Evolutionary conservation across 2,329 filamentous ascomycete species (phyloP).

Genomic region (Penicillium olsonii): DNA sequence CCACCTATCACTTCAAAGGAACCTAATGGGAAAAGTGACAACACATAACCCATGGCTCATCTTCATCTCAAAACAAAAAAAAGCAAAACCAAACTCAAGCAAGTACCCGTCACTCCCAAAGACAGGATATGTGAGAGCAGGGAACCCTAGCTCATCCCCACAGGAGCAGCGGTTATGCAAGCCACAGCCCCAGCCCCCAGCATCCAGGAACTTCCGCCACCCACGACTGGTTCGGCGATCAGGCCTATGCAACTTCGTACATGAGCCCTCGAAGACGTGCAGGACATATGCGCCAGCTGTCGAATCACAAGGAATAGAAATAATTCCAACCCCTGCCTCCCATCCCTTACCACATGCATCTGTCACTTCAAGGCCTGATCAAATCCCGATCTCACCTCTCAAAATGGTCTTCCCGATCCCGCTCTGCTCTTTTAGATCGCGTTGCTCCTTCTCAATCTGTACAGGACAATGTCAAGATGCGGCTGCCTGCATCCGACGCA

Average conservation of each 20-base stretch:
- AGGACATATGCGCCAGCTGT: neutral
- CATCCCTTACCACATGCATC: neutral
- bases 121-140: neutral
- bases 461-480: neutral
- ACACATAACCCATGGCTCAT: too few species aligned
- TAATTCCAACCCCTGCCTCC: neutral
- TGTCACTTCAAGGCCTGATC: neutral
- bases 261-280: slow-evolving; percentile 5
- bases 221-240: slow-evolving; percentile 3
- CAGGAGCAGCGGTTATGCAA: slow-evolving; percentile 9
- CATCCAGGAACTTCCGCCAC: neutral
- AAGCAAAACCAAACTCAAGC: neutral
- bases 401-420: neutral
- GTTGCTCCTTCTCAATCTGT: neutral
- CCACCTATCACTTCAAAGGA: too few species aligned
- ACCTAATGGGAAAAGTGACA: too few species aligned
- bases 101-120: neutral
- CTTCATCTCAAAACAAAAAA: too few species aligned
- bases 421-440: neutral
- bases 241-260: neutral
- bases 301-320: neutral
- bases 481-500: slow-evolving; percentile 20
- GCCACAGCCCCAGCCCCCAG: slow-evolving; percentile 3
- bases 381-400: neutral
- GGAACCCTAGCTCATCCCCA: neutral